Conservation (phyloP, 768 basidiomycete genomes). For the Serendipita indica region DNA sequence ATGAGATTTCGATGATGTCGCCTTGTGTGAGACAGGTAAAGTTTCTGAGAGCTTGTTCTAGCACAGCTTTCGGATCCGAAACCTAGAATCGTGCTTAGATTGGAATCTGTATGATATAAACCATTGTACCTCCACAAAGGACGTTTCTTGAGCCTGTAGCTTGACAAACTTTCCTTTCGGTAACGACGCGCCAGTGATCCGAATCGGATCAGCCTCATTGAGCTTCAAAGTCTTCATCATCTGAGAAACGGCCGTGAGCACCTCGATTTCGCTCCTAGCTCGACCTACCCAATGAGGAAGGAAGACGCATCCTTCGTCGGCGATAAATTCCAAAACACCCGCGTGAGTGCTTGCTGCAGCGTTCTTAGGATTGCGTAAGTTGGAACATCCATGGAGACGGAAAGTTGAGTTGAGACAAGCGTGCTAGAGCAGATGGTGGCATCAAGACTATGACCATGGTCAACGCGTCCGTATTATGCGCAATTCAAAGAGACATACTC, state of each 20-base stretch:
- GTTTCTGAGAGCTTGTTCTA: conserved; percentile 89
- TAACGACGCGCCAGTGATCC: conserved; percentile 75
- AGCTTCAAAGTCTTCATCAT: conserved; percentile 97
- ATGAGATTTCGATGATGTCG: conserved; percentile 96
- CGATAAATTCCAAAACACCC: conserved; percentile 97
- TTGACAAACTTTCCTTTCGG: conserved; percentile 94
- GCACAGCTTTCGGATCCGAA: conserved; percentile 95
- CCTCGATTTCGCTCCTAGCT: too few relatives aligned
- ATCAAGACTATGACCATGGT: conserved; percentile 57
- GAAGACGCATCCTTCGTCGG: conserved; percentile 89
- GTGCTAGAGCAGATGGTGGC: conserved; percentile 89
- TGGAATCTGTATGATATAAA: not conserved
- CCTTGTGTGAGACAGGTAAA: conserved; percentile 86
- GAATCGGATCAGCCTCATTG: conserved; percentile 88
- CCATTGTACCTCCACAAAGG: conserved; percentile 57
- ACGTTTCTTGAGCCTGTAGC: conserved; percentile 85
- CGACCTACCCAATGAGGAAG: conserved; percentile 75
- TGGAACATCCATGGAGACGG: conserved; percentile 94
- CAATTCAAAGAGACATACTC: conserved; percentile 42
- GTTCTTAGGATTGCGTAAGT: conserved; percentile 76
- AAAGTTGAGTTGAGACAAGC: conserved; percentile 66
- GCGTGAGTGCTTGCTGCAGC: conserved; percentile 78
- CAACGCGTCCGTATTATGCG: not conserved
- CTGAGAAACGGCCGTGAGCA: too few relatives aligned
- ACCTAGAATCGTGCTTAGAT: conserved; percentile 26